A percentile compares a stretch with the other conserved stretches of the same genome.
Evolutionary conservation across 1,284 basidiomycete species (phyloP).

Genomic region (Ustilago nuda): DNA sequence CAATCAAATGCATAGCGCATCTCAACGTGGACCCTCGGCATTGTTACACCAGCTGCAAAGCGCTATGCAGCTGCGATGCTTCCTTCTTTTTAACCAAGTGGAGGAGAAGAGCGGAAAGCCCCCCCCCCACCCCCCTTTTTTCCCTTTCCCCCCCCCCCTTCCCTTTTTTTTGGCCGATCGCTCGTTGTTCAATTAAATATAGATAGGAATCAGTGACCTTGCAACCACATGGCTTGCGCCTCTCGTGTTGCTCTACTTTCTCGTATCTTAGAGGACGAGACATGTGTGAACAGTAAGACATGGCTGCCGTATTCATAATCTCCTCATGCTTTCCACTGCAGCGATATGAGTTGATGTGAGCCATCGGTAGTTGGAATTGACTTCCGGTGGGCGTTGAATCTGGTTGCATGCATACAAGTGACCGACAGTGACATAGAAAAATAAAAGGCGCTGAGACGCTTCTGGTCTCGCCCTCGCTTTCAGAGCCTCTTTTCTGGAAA

Average conservation of each 20-base stretch:
- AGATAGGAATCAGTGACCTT: not conserved
- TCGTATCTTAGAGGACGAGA: not conserved
- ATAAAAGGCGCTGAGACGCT: constrained; percentile 3
- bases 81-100: not conserved
- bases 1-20: not conserved
- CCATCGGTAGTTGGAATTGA: not conserved
- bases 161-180: not conserved
- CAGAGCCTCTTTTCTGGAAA: not conserved
- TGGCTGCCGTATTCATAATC: not conserved
- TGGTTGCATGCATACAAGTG: not conserved
- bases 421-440: not conserved
- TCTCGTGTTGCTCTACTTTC: not conserved
- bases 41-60: not conserved
- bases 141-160: too few relatives aligned
- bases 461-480: not conserved
- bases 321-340: too few relatives aligned
- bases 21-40: not conserved
- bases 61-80: not conserved
- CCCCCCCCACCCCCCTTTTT: too few relatives aligned
- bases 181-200: not conserved
- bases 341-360: not conserved
- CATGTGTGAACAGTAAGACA: not conserved
- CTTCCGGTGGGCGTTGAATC: not conserved
- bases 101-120: not conserved
- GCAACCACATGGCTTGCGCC: constrained; percentile 2